These are phyloP conservation scores for Prunus kanzakura DNA, from an alignment of 306 rosid species.

Conservation along the genomic window DNA sequence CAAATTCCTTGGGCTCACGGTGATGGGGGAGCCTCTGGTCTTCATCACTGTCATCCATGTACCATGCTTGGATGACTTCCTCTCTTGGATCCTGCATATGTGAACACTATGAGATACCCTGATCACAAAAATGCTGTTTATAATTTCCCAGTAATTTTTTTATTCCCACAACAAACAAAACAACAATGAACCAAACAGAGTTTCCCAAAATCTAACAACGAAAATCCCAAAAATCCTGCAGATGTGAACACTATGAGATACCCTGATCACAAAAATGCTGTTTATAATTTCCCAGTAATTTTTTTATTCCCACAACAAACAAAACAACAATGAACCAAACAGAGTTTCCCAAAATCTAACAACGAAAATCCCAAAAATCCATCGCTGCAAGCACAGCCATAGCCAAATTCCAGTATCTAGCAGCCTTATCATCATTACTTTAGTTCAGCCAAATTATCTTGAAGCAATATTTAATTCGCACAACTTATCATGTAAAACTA, in stretches of 20 bases:
- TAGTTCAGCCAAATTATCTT: not conserved
- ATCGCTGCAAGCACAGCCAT: not conserved
- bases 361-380: not conserved
- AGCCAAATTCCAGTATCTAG: not conserved
- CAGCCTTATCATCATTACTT: not conserved
- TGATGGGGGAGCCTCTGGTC: conserved; percentile 97
- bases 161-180: not conserved
- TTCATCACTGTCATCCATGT: conserved; percentile 88
- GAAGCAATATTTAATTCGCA: not conserved
- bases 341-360: not conserved
- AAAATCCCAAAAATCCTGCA: conserved; percentile 19
- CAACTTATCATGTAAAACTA: not conserved
- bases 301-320: not conserved
- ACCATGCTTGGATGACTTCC: conserved; percentile 97
- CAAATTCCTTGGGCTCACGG: conserved; percentile 77
- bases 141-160: not conserved
- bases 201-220: not conserved
- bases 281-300: not conserved
- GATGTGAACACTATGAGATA: conserved; percentile 13
- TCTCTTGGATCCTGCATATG: conserved; percentile 75
- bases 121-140: not conserved
- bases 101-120: conserved; percentile 12
- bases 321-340: not conserved
- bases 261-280: not conserved
- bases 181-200: not conserved